phyloP scores from a whole-genome alignment of 2,329 filamentous ascomycete genomes.

The Alternaria panax region DNA sequence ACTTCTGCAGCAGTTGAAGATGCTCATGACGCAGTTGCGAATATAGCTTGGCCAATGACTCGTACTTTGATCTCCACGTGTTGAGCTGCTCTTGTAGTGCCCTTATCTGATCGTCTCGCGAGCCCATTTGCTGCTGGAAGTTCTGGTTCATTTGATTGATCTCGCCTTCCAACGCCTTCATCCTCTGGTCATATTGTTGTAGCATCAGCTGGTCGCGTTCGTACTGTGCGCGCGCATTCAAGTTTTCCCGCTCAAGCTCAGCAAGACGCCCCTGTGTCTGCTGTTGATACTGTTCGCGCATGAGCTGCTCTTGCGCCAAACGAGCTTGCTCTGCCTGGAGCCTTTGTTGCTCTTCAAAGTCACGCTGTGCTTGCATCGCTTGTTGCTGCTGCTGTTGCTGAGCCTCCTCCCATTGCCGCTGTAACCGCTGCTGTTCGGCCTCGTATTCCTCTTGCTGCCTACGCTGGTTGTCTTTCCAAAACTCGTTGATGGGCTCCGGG shows the following conservation, averaged over 20 bases:
- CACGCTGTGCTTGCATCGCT: slow-evolving; percentile 82
- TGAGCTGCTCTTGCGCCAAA: slow-evolving; percentile 86
- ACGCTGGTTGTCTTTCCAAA: slow-evolving; percentile 93
- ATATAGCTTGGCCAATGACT: slow-evolving; percentile 94
- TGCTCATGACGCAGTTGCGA: slow-evolving; percentile 95
- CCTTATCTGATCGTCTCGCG: slow-evolving; percentile 92
- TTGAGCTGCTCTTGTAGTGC: slow-evolving; percentile 96
- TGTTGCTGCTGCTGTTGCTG: slow-evolving; percentile 82
- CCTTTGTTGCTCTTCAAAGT: slow-evolving; percentile 97
- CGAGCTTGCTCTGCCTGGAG: slow-evolving; percentile 87
- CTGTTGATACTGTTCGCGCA: slow-evolving; percentile 87
- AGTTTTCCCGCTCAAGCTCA: slow-evolving; percentile 92
- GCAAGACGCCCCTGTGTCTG: slow-evolving; percentile 96
- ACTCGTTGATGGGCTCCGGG: slow-evolving; percentile 94
- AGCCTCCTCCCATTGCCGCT: slow-evolving; percentile 84
- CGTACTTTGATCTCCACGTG: slow-evolving; percentile 97
- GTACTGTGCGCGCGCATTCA: slow-evolving; percentile 93
- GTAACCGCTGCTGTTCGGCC: slow-evolving; percentile 86
- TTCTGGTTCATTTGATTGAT: slow-evolving; percentile 82
- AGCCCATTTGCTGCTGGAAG: slow-evolving; percentile 82
- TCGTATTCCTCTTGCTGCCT: slow-evolving; percentile 94
- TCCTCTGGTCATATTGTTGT: slow-evolving; percentile 91
- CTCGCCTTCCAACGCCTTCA: slow-evolving; percentile 91
- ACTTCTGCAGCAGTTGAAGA: slow-evolving; percentile 91
- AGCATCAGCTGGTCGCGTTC: slow-evolving; percentile 97